Evolutionary conservation across 1,284 basidiomycete genomes (phyloP).

Genomic region (Pisolithus thermaeus): DNA sequence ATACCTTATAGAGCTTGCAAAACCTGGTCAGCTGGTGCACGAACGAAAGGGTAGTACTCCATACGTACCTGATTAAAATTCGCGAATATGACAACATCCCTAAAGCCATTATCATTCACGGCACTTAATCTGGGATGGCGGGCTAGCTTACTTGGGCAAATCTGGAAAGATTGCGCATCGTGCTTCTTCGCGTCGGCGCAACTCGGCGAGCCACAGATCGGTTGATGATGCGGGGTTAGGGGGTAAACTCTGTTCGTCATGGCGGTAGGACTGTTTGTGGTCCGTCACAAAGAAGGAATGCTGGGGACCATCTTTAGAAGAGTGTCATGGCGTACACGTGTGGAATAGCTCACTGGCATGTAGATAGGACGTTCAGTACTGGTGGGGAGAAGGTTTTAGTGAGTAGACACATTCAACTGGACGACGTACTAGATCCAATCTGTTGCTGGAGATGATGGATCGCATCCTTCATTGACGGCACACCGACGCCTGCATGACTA

Average conservation of each 20-base stretch:
- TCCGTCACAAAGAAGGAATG: slow-evolving; percentile 60
- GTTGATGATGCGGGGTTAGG: slow-evolving; percentile 14
- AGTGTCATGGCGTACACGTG: background rate
- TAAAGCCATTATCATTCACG: slow-evolving; percentile 11
- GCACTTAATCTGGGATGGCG: background rate
- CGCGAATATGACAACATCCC: slow-evolving; percentile 51
- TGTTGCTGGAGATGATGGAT: slow-evolving; percentile 43
- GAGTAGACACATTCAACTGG: background rate
- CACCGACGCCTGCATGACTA: slow-evolving; percentile 25
- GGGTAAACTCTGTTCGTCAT: slow-evolving; percentile 30
- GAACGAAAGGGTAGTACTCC: slow-evolving; percentile 6
- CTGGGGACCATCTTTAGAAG: slow-evolving; percentile 9
- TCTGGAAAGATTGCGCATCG: slow-evolving; percentile 43
- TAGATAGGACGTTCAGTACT: slow-evolving; percentile 45
- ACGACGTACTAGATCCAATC: slow-evolving; percentile 51
- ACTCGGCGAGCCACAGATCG: slow-evolving; percentile 44
- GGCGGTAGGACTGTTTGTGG: slow-evolving; percentile 45
- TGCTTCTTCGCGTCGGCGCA: slow-evolving; percentile 39
- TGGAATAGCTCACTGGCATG: slow-evolving; percentile 37
- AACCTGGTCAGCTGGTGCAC: slow-evolving; percentile 11
- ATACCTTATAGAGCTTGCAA: slow-evolving; percentile 43
- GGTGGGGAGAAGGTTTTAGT: slow-evolving; percentile 6
- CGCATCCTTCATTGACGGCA: slow-evolving; percentile 38
- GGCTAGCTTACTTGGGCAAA: slow-evolving; percentile 35
- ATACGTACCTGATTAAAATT: slow-evolving; percentile 53